Evolutionary conservation across 2,329 filamentous ascomycete genomes (phyloP), one percentile per base, ranked within the genome.

Genomic region (Claviceps digitariae): DNA sequence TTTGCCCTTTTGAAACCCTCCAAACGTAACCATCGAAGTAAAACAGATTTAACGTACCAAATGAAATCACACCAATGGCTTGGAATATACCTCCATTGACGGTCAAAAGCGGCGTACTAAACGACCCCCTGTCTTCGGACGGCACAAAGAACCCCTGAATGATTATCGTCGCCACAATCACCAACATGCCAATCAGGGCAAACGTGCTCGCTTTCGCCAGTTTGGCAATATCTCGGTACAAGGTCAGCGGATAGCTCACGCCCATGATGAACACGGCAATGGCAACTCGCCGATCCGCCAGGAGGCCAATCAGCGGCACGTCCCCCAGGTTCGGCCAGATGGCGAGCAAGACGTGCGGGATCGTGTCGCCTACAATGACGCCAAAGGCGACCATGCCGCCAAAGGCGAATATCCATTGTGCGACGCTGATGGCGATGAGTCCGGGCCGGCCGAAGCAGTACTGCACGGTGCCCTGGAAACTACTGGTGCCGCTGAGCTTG

Each of bases 301-400:
- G 72, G 54, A 95, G 76, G 67, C 89, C 87, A 20, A 97, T 68
- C 23, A 96, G 86, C 0, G 88, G 82, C 66, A 86, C 82, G 31
- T 82, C 74, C 41, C 73, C 71, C 55, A 97, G 66, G 2, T 79
- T 80, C 0, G 93, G 90, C 73, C 91, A 95, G 5, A 96, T 69
- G 4, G 90, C 88, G 48, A 76, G 72, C 62, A 97, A 68, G 48
- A 98, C 93, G 66, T 90, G 88, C 3, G 93, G 93, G 64, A 98
- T 96, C 1, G 88, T 90, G 67, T 98, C 93, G 55, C 93, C 93
- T 10, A 98, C 87, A 63, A 98, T 96, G 63, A 98, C 90, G 59
- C 90, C 93, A 68, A 97, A 98, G 15, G 93, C 93, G 53, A 98
- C 82, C 93, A 98, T 98, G 58, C 93, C 93, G 54, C 93, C 93